Evolutionary conservation across 371 early-diverging fungal species (phyloP).

Genomic region (Basidiobolus meristosporus): DNA sequence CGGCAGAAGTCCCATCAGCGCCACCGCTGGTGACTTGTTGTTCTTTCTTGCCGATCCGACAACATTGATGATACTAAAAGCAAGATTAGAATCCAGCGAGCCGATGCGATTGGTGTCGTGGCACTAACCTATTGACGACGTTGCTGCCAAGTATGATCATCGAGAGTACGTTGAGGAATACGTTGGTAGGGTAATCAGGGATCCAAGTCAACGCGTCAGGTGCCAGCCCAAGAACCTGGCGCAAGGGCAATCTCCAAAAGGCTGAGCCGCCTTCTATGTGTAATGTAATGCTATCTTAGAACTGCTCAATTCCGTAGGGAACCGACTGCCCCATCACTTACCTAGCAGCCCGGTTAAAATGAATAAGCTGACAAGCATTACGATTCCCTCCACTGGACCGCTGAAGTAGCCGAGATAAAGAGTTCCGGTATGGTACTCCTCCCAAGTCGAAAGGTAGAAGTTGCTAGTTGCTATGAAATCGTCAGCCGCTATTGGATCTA

Average conservation of each 20-base stretch:
- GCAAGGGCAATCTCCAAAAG: slow-evolving; percentile 5
- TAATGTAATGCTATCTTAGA: neutral
- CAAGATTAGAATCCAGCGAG: no score
- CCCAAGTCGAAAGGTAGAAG: slow-evolving; percentile 91
- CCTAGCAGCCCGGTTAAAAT: slow-evolving; percentile 55
- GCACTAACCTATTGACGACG: slow-evolving; percentile 31
- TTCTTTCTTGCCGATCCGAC: no score
- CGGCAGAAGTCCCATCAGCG: slow-evolving; percentile 40
- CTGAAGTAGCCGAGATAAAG: slow-evolving; percentile 82
- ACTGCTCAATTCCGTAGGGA: neutral
- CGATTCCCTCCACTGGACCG: slow-evolving; percentile 93
- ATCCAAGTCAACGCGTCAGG: slow-evolving; percentile 1
- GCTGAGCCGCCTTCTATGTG: slow-evolving; percentile 1
- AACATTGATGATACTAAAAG: no score
- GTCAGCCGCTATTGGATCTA: slow-evolving; percentile 1
- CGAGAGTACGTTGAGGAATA: slow-evolving; percentile 27
- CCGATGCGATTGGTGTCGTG: no score
- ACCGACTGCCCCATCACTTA: slow-evolving; percentile 10
- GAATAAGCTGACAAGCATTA: slow-evolving; percentile 37
- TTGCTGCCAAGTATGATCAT: slow-evolving; percentile 31
- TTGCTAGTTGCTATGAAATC: slow-evolving; percentile 34
- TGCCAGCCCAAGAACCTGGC: slow-evolving; percentile 2
- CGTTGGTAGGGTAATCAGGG: slow-evolving; percentile 1
- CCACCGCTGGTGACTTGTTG: slow-evolving; percentile 6
- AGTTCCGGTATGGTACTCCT: slow-evolving; percentile 86